These are phyloP conservation scores for Hortaea sp. DNA, from an alignment of 2,329 filamentous ascomycete species.

Conservation along the genomic window DNA sequence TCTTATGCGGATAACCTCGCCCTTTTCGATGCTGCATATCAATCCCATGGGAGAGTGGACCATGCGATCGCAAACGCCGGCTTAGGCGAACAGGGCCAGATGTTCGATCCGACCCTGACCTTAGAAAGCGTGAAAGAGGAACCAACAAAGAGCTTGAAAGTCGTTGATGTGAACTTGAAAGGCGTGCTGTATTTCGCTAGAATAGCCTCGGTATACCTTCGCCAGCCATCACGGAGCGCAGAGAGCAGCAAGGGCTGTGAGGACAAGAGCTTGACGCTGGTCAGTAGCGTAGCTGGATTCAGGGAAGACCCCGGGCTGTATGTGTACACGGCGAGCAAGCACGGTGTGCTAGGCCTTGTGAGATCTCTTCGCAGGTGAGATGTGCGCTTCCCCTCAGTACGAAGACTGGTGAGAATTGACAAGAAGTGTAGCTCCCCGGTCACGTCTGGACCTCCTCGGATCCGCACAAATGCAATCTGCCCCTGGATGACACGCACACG, in stretches of 20 bases:
- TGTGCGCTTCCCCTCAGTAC: too few relatives aligned
- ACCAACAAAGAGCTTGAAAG: constrained; percentile 26
- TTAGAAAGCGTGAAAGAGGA: constrained; percentile 32
- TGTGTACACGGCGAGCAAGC: constrained; percentile 40
- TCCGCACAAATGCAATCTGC: constrained; percentile 36
- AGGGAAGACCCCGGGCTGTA: constrained; percentile 39
- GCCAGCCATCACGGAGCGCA: constrained; percentile 25
- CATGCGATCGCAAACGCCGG: constrained; percentile 41
- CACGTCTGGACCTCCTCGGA: constrained; percentile 8
- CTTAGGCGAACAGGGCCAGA: constrained; percentile 34
- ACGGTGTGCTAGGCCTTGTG: constrained; percentile 43
- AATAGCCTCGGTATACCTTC: constrained; percentile 41
- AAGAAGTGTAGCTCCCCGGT: too few relatives aligned
- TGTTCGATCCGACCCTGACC: constrained; percentile 36
- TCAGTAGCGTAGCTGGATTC: constrained; percentile 40
- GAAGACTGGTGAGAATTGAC: too few relatives aligned
- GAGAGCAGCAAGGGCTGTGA: constrained; percentile 11
- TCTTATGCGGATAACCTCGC: constrained; percentile 36
- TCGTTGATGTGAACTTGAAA: constrained; percentile 39
- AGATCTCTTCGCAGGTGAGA: constrained; percentile 31
- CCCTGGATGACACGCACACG: constrained; percentile 36
- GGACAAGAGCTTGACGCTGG: constrained; percentile 35
- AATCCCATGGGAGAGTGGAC: constrained; percentile 38
- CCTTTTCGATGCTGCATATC: constrained; percentile 37
- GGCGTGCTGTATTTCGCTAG: constrained; percentile 39